Base-by-base conservation (phyloP, 306 rosid species). In the Cucurbita argyrosperma region DNA sequence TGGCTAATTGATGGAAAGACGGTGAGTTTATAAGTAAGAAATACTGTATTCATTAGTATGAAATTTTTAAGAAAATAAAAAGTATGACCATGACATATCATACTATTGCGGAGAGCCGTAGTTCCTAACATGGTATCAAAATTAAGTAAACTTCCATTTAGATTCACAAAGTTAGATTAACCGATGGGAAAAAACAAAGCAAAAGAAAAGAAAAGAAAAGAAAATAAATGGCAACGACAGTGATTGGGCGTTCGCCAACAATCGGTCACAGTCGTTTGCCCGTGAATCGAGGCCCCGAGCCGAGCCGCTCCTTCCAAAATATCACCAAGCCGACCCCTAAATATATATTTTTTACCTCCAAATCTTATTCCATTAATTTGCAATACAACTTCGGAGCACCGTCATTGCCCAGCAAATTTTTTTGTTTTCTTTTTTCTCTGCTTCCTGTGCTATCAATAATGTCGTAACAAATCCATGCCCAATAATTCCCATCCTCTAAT, bases 401-500 rank as follows among this genome's bases (percentile, higher is more conserved):
- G 40, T 82, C 82, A 42, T 26, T 71, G 77, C 74, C 56, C 18
- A 74, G 76, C 39, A 45, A 58, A 67, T 66, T 42, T 62, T 62
- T 77, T 76, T 18, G 42, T 59, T 8, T 26, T 21, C 12, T 56
- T 35, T 4, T 18, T 47, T 35, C 63, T 61, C 50, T 64, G 42
- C 37, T 53, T 46, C 58, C 69, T 58, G 10, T 12, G 67, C 81
- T 74, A 76, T 76, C 75, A 72, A 74, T 74, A 77, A 66, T 75
- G 79, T 52, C 71, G 59, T 80, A 51, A 74, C 71, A 49, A 30
- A 21, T 63, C 71, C 52, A 65, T 19, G n/a, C 46, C 15, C 86
- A 55, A 62, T 14, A 4, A 16, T 57, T 38, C 78, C 45, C 67
- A 11, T 23, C 58, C 79, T 76, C 80, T 78, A 80, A 72, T 72